These are phyloP conservation scores for Rhizophagus sp. DNA, from an alignment of 192 early-diverging fungal genomes.

Conservation along the genomic window DNA sequence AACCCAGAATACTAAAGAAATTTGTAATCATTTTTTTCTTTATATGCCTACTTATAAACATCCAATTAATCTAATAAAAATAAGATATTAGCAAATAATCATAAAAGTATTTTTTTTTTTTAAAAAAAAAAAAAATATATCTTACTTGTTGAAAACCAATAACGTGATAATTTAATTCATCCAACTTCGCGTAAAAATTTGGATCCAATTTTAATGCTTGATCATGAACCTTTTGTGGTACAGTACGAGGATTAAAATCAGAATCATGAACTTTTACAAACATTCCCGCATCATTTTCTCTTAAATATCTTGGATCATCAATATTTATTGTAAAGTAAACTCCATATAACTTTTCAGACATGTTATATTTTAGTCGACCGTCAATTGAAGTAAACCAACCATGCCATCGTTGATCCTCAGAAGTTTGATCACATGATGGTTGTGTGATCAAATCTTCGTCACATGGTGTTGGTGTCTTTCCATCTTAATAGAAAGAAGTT, in stretches of 20 bases:
- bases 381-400: conserved; percentile 25
- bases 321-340: conserved; percentile 16
- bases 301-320: conserved; percentile 14
- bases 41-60: conserved; percentile 25
- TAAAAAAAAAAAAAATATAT: neutral
- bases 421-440: neutral
- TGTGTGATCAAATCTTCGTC: neutral
- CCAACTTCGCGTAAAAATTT: neutral
- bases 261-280: conserved; percentile 22
- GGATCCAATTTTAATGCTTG: neutral
- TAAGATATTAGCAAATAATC: neutral
- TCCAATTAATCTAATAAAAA: conserved; percentile 24
- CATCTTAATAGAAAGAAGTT: neutral
- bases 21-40: conserved; percentile 10
- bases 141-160: conserved; percentile 27
- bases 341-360: neutral
- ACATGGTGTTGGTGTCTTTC: neutral
- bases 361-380: conserved; percentile 3
- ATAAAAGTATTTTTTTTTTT: neutral
- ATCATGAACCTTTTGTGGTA: neutral
- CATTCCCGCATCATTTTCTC: conserved; percentile 12
- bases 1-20: neutral
- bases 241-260: conserved; percentile 24
- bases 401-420: neutral
- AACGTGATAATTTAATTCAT: conserved; percentile 21